Evolutionary conservation across 2,329 filamentous ascomycete genomes (phyloP), one percentile per base, ranked within the genome.

Genomic region (Thyridium curvatum): DNA sequence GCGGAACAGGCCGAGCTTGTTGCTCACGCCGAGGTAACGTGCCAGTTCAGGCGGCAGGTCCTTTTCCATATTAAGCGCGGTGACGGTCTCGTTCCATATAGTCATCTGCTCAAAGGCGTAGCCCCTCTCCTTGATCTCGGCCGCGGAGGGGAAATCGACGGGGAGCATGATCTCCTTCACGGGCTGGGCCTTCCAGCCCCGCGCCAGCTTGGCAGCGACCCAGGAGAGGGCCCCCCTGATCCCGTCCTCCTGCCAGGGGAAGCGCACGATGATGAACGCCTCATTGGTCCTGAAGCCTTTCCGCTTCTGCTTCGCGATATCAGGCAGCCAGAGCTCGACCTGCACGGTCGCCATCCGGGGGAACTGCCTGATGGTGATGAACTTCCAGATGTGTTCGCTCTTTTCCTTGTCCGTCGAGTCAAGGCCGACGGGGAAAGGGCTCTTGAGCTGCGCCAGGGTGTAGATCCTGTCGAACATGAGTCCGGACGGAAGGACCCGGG

Each of bases 401-500:
- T 65, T 61, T 41, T 64, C 57, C 41, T 57, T 60, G 26, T 59
- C 54, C 4, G 40, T 30, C 14, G 45, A 34, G 36, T 62, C 54
- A n/a, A 59, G 48, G 13, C 54, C 42, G 14, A 64, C 60, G 3
- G 69, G 65, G 43, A 71, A 71, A 30, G 66, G 64, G 50, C 65
- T 69, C 55, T 66, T 66, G 44, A 74, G 66, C 58, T 90, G 83
- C 2, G 85, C 88, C 55, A 96, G 86, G 35, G 79, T 83, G 65
- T 89, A 94, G 49, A 91, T 76, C 6, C 88, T 78, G 61, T 96
- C 89, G 59, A 84, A 85, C 55, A 83, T 75, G 41, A 94, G 69
- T 3, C 89, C 88, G 3, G 77, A 77, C 6, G 77, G 66, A 34
- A 86, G 62, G 13, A 93, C 71, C 39, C 77, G 73, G 43, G 76